A percentile compares a stretch with the other conserved stretches of the same genome.
Evolutionary conservation across 2,329 filamentous ascomycete species (phyloP).

Genomic region (Lizonia empirigonia): DNA sequence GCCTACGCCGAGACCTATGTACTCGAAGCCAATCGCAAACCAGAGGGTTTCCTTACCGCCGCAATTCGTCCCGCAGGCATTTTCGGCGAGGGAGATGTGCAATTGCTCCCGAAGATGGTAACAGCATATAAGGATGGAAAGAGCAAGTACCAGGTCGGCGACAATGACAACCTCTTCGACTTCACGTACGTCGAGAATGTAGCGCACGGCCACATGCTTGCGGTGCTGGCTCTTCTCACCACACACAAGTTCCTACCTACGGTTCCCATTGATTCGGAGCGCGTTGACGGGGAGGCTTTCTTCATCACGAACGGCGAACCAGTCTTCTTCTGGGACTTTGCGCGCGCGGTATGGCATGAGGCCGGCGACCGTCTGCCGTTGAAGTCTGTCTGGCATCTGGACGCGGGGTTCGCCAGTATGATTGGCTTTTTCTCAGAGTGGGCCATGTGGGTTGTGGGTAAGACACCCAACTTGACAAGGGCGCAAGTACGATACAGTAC

Average conservation of each 20-base stretch:
- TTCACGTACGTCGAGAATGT: constrained; percentile 61
- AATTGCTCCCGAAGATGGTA: constrained; percentile 53
- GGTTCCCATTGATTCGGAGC: constrained; percentile 51
- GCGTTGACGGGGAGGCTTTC: constrained; percentile 58
- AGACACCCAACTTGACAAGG: constrained; percentile 54
- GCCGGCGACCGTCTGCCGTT: constrained; percentile 49
- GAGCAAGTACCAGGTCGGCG: constrained; percentile 58
- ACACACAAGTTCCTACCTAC: constrained; percentile 48
- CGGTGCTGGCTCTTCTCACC: constrained; percentile 55
- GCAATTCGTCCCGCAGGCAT: constrained; percentile 58
- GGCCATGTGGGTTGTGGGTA: constrained; percentile 53
- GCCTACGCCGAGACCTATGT: constrained; percentile 56
- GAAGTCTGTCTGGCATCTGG: constrained; percentile 51
- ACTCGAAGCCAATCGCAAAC: constrained; percentile 55
- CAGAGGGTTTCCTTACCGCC: constrained; percentile 55
- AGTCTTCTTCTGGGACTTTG: constrained; percentile 59
- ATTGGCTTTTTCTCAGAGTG: constrained; percentile 54
- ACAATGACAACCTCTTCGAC: constrained; percentile 60
- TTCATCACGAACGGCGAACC: constrained; percentile 59
- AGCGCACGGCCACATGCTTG: constrained; percentile 58
- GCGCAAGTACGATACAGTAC: constrained; percentile 66
- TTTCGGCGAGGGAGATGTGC: constrained; percentile 57
- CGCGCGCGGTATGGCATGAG: constrained; percentile 54
- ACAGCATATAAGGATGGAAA: constrained; percentile 54
- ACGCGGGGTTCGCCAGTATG: constrained; percentile 49